Evolutionary conservation across 2,329 filamentous ascomycete genomes (phyloP), one percentile per base, ranked within the genome.

Genomic region (Aspergillus fumigatus): DNA sequence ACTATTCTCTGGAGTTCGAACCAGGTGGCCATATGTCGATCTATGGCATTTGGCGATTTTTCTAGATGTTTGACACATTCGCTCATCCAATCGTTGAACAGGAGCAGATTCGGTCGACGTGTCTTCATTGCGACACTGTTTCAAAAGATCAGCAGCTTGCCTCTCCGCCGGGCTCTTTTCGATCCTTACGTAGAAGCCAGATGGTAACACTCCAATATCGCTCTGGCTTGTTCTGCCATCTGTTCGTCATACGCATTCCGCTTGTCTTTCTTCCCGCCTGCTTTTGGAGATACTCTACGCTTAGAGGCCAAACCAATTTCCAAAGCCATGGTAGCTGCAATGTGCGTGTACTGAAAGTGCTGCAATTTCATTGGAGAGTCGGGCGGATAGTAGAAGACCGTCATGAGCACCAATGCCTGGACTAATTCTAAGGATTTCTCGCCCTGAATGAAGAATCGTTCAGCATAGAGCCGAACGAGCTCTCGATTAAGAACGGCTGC

Each of bases 401-500:
- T 77, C 64, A 76, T 78, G 54, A 82, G 60, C 45, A 79, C 65
- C 40, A 82, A 65, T 19, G 79, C 76, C 64, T 82, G 80, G 45
- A 83, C 73, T 51, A 83, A 64, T 59, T 82, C 80, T 26, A 82
- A 61, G 11, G 77, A 79, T 62, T 82, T 82, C 50, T 81, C 77
- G 14, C 78, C 78, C 52, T 77, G 74, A 49, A 78, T 73, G 48
- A 82, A 74, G 57, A 79, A 79, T 38, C 74, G 71, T 17, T 79
- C 75, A 7, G 79, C 77, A 65, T 79, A 81, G 23, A 77, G 70
- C 48, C 72, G 74, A 57, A 82, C 72, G 40, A 82, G 68, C 61
- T 82, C 79, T 41, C 75, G 75, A 53, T 80, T 80, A 40, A 82
- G 70, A 26, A 67, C 64, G 7, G 69, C 70, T 41, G 79, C 77